phyloP scores from a whole-genome alignment of 1,139 yeast species.

The Geotrichum candidum region DNA sequence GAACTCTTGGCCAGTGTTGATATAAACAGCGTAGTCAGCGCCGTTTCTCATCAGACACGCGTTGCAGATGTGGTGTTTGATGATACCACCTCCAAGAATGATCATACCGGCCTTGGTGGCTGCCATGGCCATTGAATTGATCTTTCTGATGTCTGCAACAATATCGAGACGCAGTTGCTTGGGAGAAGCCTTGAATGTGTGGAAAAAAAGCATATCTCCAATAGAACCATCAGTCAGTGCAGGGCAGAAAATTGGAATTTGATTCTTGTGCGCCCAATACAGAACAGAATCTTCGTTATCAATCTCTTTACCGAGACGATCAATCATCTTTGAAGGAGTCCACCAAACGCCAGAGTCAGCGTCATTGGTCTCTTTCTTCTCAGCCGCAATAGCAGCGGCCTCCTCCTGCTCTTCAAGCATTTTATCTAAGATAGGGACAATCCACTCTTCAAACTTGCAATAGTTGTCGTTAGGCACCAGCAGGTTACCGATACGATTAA shows the following conservation, averaged over 20 bases:
- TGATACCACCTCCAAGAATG: slow-evolving; percentile 90
- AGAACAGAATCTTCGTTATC: slow-evolving; percentile 89
- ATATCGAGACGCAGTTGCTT: slow-evolving; percentile 83
- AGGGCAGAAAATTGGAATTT: slow-evolving; percentile 95
- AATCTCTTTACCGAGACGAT: slow-evolving; percentile 90
- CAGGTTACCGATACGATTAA: slow-evolving; percentile 95
- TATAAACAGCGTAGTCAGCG: slow-evolving; percentile 94
- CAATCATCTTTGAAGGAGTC: slow-evolving; percentile 92
- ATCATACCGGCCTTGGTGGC: slow-evolving; percentile 96
- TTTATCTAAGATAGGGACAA: slow-evolving; percentile 82
- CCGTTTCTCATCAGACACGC: slow-evolving; percentile 99
- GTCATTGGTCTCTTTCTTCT: slow-evolving; percentile 49
- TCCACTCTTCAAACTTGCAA: slow-evolving; percentile 97
- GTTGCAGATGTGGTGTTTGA: slow-evolving; percentile 94
- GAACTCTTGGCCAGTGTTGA: slow-evolving; percentile 97
- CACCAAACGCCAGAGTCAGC: slow-evolving; percentile 56
- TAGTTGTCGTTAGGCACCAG: slow-evolving; percentile 96
- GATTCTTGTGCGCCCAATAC: slow-evolving; percentile 96
- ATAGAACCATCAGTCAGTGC: slow-evolving; percentile 96
- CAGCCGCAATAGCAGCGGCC: slow-evolving; percentile 40
- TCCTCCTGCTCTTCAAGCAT: slow-evolving; percentile 86
- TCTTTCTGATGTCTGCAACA: slow-evolving; percentile 85
- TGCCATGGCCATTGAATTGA: slow-evolving; percentile 91
- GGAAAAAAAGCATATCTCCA: slow-evolving; percentile 98
- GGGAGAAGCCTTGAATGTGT: slow-evolving; percentile 91